Conservation (phyloP, 2,329 filamentous ascomycete genomes). For the Neofusicoccum ribis region DNA sequence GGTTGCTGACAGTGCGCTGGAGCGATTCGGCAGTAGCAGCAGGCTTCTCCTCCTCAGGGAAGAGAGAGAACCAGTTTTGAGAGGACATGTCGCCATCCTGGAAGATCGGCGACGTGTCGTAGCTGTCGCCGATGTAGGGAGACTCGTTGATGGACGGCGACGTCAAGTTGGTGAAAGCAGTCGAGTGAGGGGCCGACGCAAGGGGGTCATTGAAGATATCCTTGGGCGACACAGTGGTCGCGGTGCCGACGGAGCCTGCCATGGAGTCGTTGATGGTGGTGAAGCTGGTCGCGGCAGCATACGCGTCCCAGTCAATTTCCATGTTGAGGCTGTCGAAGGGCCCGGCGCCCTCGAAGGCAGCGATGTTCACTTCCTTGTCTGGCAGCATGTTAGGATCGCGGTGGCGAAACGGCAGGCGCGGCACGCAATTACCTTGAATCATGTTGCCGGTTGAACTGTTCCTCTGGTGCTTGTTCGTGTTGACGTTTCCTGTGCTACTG, state of each 20-base stretch:
- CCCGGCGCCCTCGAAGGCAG: conserved; percentile 7
- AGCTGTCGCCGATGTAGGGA: conserved; percentile 68
- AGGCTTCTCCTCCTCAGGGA: conserved; percentile 54
- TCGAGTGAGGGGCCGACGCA: conserved; percentile 77
- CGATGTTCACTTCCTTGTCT: conserved; percentile 19
- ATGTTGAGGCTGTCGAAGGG: conserved; percentile 20
- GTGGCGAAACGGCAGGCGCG: not conserved
- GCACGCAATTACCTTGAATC: conserved; percentile 31
- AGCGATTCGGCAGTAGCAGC: conserved; percentile 34
- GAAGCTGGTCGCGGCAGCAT: conserved; percentile 31
- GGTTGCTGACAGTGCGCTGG: conserved; percentile 43
- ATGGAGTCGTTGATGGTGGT: conserved; percentile 47
- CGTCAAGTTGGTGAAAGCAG: conserved; percentile 79
- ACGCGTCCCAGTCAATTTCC: conserved; percentile 28
- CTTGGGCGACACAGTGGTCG: conserved; percentile 75
- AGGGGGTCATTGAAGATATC: conserved; percentile 73
- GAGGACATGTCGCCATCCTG: conserved; percentile 57
- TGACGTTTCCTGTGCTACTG: conserved; percentile 54
- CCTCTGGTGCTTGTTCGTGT: conserved; percentile 32
- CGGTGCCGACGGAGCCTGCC: conserved; percentile 27
- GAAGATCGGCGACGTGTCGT: conserved; percentile 78
- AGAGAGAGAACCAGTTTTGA: conserved; percentile 71
- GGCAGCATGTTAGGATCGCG: not conserved
- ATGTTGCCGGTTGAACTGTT: conserved; percentile 33
- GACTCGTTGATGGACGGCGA: conserved; percentile 79